phyloP scores from a whole-genome alignment of 1,284 basidiomycete species.

The Sporisorium scitamineum region DNA sequence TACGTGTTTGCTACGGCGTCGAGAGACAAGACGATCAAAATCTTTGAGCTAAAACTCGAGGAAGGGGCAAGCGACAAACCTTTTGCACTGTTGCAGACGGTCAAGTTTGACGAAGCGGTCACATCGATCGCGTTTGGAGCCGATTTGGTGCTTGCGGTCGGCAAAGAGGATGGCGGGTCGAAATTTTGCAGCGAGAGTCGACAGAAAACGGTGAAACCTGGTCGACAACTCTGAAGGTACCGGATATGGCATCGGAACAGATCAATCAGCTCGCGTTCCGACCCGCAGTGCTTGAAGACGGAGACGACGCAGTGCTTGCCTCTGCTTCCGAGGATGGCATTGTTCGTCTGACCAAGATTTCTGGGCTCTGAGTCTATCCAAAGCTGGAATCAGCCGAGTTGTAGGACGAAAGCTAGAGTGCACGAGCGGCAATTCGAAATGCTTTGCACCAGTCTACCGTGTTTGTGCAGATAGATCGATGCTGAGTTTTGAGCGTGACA shows the following conservation, averaged over 20 bases:
- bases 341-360: slow-evolving; percentile 41
- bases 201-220: slow-evolving; percentile 14
- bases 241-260: slow-evolving; percentile 55
- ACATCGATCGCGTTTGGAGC: slow-evolving; percentile 51
- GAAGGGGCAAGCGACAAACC: slow-evolving; percentile 23
- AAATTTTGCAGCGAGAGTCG: slow-evolving; percentile 70
- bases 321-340: slow-evolving; percentile 57
- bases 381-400: neutral
- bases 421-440: neutral
- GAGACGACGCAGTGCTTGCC: slow-evolving; percentile 48
- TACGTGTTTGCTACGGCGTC: slow-evolving; percentile 90
- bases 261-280: slow-evolving; percentile 60
- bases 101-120: slow-evolving; percentile 49
- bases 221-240: slow-evolving; percentile 28
- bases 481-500: neutral
- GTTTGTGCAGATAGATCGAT: neutral
- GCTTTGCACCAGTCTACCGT: neutral
- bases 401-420: neutral
- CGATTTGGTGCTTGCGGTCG: slow-evolving; percentile 78
- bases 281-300: slow-evolving; percentile 48
- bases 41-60: slow-evolving; percentile 39
- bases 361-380: slow-evolving; percentile 9
- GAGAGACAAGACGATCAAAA: slow-evolving; percentile 87
- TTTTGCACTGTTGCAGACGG: slow-evolving; percentile 33
- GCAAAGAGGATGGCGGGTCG: slow-evolving; percentile 92